Evolutionary conservation across 768 basidiomycete genomes (phyloP).

Genomic region (Asterophora parasitica): DNA sequence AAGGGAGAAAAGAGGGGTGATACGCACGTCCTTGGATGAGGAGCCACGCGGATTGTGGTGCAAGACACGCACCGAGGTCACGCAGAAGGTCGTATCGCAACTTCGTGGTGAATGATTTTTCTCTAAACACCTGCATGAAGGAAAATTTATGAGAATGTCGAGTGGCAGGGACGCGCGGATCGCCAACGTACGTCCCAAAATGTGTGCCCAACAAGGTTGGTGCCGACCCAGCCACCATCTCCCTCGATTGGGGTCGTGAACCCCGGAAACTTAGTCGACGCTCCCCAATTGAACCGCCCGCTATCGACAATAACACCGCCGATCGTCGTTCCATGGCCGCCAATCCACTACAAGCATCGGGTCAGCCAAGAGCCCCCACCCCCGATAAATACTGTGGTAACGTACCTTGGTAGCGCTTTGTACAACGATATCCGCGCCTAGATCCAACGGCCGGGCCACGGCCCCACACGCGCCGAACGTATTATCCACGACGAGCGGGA

Average conservation of each 20-base stretch:
- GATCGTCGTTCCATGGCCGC: conserved; percentile 64
- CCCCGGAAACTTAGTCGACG: conserved; percentile 42
- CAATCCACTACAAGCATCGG: conserved; percentile 45
- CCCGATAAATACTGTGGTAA: neutral
- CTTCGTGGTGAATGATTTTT: conserved; percentile 16
- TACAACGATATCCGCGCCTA: conserved; percentile 32
- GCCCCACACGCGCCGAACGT: conserved; percentile 60
- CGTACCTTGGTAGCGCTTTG: conserved; percentile 10
- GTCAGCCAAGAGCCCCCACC: neutral
- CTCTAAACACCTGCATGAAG: conserved; percentile 12
- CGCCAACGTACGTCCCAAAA: conserved; percentile 12
- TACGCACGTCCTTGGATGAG: conserved; percentile 42
- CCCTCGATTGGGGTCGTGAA: conserved; percentile 10
- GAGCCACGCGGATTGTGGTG: conserved; percentile 56
- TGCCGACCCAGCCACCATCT: conserved; percentile 8
- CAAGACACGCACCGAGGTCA: conserved; percentile 48
- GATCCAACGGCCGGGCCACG: conserved; percentile 21
- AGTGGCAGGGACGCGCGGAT: neutral
- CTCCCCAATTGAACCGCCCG: conserved; percentile 55
- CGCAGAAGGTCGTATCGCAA: conserved; percentile 49
- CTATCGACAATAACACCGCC: conserved; percentile 59
- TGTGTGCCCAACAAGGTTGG: conserved; percentile 9
- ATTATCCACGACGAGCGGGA: conserved; percentile 64
- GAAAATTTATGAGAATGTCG: neutral
- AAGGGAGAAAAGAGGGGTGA: neutral